phyloP scores from a whole-genome alignment of 768 basidiomycete genomes.

The Artomyces pyxidatus region DNA sequence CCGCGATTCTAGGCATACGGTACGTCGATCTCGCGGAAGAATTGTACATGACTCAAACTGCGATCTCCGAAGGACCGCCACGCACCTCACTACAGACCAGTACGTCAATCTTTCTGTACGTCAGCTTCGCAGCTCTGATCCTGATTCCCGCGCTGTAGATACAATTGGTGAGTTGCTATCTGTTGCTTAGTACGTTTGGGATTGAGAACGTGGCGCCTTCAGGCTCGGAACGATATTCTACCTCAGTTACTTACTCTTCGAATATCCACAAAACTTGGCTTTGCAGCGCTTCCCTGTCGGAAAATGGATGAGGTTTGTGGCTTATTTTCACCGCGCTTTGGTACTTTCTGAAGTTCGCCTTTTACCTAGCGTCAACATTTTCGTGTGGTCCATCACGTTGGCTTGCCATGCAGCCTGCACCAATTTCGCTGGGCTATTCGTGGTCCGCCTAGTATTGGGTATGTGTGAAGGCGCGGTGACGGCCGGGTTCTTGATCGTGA shows the following conservation, averaged over 20 bases:
- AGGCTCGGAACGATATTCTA: slow-evolving; percentile 77
- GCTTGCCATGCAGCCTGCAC: slow-evolving; percentile 61
- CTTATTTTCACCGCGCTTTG: not conserved
- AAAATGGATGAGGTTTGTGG: slow-evolving; percentile 66
- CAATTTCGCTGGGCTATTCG: slow-evolving; percentile 57
- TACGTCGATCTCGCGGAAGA: slow-evolving; percentile 20
- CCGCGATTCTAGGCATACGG: slow-evolving; percentile 67
- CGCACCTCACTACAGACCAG: slow-evolving; percentile 60
- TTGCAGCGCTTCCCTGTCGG: slow-evolving; percentile 69
- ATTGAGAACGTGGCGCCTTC: too few relatives aligned
- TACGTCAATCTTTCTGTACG: slow-evolving; percentile 25
- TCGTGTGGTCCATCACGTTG: slow-evolving; percentile 56
- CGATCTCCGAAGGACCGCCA: slow-evolving; percentile 36
- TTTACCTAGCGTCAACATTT: slow-evolving; percentile 49
- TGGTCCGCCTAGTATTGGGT: slow-evolving; percentile 56
- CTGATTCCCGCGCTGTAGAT: slow-evolving; percentile 31
- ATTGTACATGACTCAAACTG: not conserved
- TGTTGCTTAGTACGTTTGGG: not conserved
- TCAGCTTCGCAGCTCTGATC: not conserved
- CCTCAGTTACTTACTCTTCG: slow-evolving; percentile 59
- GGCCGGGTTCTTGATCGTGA: slow-evolving; percentile 71
- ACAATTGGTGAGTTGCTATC: slow-evolving; percentile 46
- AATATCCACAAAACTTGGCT: slow-evolving; percentile 67
- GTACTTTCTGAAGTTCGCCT: not conserved
- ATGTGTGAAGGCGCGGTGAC: slow-evolving; percentile 68